phyloP scores from a whole-genome alignment of 192 early-diverging fungal species.

The Chytriomyces sp. region DNA sequence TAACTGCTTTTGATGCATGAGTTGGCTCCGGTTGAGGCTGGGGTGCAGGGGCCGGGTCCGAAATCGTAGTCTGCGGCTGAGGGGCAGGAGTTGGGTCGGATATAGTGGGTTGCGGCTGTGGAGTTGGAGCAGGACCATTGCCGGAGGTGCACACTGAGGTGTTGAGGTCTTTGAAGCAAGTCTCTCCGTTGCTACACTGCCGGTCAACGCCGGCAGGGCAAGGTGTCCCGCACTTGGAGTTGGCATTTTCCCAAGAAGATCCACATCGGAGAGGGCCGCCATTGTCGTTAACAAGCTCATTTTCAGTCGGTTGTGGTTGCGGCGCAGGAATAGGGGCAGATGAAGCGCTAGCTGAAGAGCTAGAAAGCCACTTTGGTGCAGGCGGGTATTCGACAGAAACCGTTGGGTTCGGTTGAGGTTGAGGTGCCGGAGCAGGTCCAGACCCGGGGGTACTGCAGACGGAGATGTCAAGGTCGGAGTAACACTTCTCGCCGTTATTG shows the following conservation, averaged over 20 bases:
- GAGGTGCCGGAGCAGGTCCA: constrained; percentile 3
- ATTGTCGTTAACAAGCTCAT: not conserved
- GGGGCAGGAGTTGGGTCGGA: not conserved
- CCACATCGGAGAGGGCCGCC: not conserved
- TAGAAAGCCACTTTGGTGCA: not conserved
- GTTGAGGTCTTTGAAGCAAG: not conserved
- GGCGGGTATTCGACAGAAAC: not conserved
- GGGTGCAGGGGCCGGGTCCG: constrained; percentile 4
- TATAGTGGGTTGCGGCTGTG: not conserved
- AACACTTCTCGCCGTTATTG: not conserved
- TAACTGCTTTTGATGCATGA: no score
- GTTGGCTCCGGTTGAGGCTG: constrained; percentile 12
- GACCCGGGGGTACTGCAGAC: not conserved
- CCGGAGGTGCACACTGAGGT: not conserved
- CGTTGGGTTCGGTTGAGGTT: not conserved
- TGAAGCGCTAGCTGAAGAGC: not conserved
- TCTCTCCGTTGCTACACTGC: not conserved
- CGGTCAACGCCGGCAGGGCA: not conserved
- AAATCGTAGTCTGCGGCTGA: not conserved
- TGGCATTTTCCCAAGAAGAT: not conserved
- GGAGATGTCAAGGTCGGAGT: not conserved
- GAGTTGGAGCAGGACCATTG: not conserved
- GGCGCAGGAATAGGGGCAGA: not conserved
- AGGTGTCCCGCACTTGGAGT: not conserved
- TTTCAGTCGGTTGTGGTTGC: not conserved